Evolutionary conservation across 2,329 filamentous ascomycete species (phyloP).

Genomic region (Colletotrichum sp.): DNA sequence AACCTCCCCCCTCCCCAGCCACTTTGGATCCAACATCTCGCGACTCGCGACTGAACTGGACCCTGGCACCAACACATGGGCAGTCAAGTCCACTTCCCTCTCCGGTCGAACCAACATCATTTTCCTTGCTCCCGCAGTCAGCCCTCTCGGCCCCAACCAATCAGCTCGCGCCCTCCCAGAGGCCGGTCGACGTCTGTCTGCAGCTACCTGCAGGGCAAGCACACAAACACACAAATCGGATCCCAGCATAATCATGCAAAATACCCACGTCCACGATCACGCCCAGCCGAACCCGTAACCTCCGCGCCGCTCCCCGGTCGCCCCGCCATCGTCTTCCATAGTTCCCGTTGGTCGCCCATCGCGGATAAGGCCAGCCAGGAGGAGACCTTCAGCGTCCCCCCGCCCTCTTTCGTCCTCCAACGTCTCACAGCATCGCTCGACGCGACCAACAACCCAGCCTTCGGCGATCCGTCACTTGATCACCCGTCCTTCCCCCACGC

Average conservation of each 20-base stretch:
- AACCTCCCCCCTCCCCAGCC: neutral
- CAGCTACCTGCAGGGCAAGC: slow-evolving; percentile 14
- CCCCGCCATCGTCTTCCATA: neutral
- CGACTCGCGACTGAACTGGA: neutral
- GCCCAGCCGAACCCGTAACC: neutral
- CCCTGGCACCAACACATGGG: neutral
- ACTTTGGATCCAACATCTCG: neutral
- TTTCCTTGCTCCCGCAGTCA: neutral
- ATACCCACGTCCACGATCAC: neutral
- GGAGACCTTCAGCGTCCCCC: neutral
- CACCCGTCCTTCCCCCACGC: neutral
- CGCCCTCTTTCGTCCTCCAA: neutral
- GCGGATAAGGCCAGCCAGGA: neutral
- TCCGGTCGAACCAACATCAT: neutral
- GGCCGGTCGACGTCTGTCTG: neutral
- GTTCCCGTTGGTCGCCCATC: neutral
- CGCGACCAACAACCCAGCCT: neutral
- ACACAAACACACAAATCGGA: slow-evolving; percentile 6
- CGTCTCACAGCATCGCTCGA: neutral
- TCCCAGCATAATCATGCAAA: neutral
- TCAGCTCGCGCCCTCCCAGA: neutral
- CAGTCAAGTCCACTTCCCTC: neutral
- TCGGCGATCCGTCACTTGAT: neutral
- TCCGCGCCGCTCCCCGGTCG: neutral
- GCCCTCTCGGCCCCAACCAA: neutral